Conservation (phyloP, 352 stramenopile genomes). For the Plasmopara muralis region DNA sequence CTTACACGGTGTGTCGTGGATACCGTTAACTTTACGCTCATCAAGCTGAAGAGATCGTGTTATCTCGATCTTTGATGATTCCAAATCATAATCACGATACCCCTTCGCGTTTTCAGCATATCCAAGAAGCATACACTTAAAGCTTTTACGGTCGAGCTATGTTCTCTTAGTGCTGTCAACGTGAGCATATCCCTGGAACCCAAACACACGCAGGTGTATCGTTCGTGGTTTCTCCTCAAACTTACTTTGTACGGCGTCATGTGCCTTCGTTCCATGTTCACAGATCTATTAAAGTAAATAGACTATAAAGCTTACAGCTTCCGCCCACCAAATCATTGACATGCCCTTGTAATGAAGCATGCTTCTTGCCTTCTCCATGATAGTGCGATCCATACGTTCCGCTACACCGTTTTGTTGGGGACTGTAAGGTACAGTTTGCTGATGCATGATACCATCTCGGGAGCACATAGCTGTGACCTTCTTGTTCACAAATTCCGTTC, state of each 20-base stretch:
- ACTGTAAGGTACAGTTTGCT: neutral
- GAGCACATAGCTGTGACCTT: neutral
- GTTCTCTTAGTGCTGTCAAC: neutral
- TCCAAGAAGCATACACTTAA: neutral
- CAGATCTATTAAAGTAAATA: neutral
- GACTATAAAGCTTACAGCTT: neutral
- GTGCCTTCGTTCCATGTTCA: neutral
- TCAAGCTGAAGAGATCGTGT: neutral
- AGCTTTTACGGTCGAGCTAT: neutral
- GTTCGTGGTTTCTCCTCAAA: neutral
- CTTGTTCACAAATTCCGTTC: constrained; percentile 1
- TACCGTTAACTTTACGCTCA: neutral
- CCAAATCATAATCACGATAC: constrained; percentile 13
- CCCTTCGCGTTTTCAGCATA: constrained; percentile 6
- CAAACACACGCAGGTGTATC: neutral
- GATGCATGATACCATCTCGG: constrained; percentile 1
- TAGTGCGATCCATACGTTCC: neutral
- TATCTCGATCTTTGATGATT: constrained; percentile 8
- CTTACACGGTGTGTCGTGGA: neutral
- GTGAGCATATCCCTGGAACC: neutral
- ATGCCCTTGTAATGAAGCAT: neutral
- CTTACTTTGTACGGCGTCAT: neutral
- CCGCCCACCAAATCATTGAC: neutral
- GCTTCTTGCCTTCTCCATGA: neutral
- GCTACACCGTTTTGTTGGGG: neutral